Evolutionary conservation across 2,329 filamentous ascomycete species (phyloP).

Genomic region (Venturia pyrina): DNA sequence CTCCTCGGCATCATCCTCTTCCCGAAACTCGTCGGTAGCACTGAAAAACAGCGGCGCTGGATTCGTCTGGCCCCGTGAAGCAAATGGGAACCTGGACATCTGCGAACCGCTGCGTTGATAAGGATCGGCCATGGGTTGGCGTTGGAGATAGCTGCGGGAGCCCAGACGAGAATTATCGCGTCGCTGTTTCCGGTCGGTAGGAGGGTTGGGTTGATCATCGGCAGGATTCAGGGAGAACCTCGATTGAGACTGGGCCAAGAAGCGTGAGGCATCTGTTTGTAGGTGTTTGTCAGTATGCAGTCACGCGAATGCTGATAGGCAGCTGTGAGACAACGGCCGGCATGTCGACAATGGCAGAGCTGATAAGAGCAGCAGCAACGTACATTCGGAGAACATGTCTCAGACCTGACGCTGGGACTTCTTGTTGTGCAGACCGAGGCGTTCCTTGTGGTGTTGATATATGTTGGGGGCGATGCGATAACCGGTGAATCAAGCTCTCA

Average conservation of each 20-base stretch:
- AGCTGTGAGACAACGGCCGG: slow-evolving; percentile 20
- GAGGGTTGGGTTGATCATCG: background rate
- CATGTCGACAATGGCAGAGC: slow-evolving; percentile 9
- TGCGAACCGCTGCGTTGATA: slow-evolving; percentile 64
- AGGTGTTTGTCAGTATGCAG: slow-evolving; percentile 24
- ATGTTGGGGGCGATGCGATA: background rate
- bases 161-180: slow-evolving; percentile 5
- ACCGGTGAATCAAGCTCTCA: background rate
- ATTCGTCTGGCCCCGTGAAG: slow-evolving; percentile 49
- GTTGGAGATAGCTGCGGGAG: slow-evolving; percentile 40
- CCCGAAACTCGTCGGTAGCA: slow-evolving; percentile 77
- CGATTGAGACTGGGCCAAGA: slow-evolving; percentile 93
- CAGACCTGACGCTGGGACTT: background rate
- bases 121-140: slow-evolving; percentile 48
- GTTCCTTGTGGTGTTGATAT: background rate
- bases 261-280: slow-evolving; percentile 77
- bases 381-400: slow-evolving; percentile 83
- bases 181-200: background rate
- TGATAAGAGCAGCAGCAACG: slow-evolving; percentile 28
- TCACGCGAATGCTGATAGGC: slow-evolving; percentile 28
- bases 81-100: slow-evolving; percentile 67
- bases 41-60: slow-evolving; percentile 75
- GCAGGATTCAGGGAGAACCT: slow-evolving; percentile 44
- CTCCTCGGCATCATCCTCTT: slow-evolving; percentile 89
- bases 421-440: background rate